A percentile compares a stretch with the other conserved stretches of the same genome.
Evolutionary conservation across 352 stramenopile genomes (phyloP).

Genomic region (Phytophthora macrochlamydospora): DNA sequence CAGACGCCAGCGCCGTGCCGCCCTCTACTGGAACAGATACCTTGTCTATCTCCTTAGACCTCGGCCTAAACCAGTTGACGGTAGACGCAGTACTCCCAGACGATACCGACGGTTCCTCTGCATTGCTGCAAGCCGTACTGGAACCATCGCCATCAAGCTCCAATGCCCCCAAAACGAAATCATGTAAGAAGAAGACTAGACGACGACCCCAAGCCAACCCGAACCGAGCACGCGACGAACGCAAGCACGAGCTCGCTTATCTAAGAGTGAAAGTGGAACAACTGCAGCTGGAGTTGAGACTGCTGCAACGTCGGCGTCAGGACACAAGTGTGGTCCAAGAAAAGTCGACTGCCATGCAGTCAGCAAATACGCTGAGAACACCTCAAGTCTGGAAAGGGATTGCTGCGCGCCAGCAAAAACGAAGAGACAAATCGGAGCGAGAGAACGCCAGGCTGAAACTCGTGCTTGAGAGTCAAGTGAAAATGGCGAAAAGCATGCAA

Average conservation of each 20-base stretch:
- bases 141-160: no score
- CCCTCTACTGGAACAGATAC: no score
- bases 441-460: conserved; percentile 39
- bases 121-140: no score
- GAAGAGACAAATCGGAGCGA: conserved; percentile 28
- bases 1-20: no score
- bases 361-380: neutral
- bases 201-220: conserved; percentile 17
- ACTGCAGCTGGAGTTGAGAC: conserved; percentile 31
- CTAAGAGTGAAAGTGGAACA: conserved; percentile 35
- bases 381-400: conserved; percentile 49
- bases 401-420: conserved; percentile 33
- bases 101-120: no score
- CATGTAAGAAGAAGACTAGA: no score
- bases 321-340: conserved; percentile 7
- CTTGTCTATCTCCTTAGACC: no score
- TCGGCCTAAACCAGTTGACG: no score
- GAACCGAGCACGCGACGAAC: conserved; percentile 37
- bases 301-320: conserved; percentile 15
- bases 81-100: no score
- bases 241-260: conserved; percentile 36
- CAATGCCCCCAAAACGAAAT: no score
- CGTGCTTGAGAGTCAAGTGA: conserved; percentile 54
- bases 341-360: no score
- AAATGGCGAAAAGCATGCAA: conserved; percentile 52